Base-by-base conservation (phyloP, 768 basidiomycete genomes). In the Gymnopilus dilepis region DNA sequence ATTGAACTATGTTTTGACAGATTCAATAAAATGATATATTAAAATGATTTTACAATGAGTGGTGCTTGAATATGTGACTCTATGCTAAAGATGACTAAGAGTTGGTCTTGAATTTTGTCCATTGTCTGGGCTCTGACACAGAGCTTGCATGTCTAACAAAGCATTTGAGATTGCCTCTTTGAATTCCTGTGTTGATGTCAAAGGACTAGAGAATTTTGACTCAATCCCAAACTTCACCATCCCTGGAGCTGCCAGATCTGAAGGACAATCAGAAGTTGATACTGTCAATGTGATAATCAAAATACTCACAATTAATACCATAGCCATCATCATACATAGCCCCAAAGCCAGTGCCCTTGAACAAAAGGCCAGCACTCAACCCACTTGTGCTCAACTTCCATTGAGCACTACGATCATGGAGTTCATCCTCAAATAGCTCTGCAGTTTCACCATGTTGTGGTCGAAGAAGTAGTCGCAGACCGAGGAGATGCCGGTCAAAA, bases 321-420 rank as follows among this genome's bases (percentile, higher is more conserved):
- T 96, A 97, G 8, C 96, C 96, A 77, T 96, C 89, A 40, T 85
- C 81, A 76, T 88, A 95, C 9, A 80, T 76, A 2, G 94, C 77
- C 3, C 96, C 95, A 73, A 97, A 97, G 3, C 95, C 95, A 7
- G 95, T 97, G 1, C 96, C 95, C 50, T 86, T 85, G 78, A 97
- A 98, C 38, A 89, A 79, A 65, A 87, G 83, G 0, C 95, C 95
- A 24, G 91, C 90, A 74, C 91, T 94, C 65, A 97, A 73, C 6
- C 91, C 94, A 75, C 93, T 96, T 6, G 95, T 97, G 63, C 91
- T 93, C 40, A 97, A 78, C 66, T 89, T 91, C 96, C 95, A 97
- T 62, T 84, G 83, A 64, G 90, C 83, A 67, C 92, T 94, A 59
- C 82, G 82, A 21, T 78, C 76, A 75, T 92, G 97, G 9, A 94